These are phyloP conservation scores for Podospora conica DNA, from an alignment of 495 filamentous ascomycete species.

Conservation along the genomic window DNA sequence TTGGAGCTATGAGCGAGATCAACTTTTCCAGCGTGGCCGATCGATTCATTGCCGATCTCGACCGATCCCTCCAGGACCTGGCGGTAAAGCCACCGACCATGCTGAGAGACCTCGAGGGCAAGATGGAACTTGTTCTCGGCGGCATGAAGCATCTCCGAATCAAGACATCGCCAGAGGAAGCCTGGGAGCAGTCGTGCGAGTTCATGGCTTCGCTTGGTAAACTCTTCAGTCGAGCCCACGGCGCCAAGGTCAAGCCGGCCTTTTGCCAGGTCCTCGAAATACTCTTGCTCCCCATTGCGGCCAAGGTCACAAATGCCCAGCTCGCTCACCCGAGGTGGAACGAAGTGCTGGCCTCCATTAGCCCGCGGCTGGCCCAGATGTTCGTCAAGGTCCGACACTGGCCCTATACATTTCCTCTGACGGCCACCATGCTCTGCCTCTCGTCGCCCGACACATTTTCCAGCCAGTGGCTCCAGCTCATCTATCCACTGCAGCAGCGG, in stretches of 20 bases:
- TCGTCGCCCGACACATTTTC: conserved; percentile 78
- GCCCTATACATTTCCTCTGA: conserved; percentile 77
- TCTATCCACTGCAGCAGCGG: conserved; percentile 65
- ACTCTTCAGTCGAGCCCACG: conserved; percentile 77
- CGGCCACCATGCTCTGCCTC: conserved; percentile 77
- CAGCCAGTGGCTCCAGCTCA: conserved; percentile 75
- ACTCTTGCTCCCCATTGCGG: conserved; percentile 81
- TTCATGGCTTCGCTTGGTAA: conserved; percentile 76
- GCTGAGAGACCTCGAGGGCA: conserved; percentile 63
- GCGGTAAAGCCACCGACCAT: conserved; percentile 51
- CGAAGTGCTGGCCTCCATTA: conserved; percentile 70
- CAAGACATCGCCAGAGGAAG: conserved; percentile 60
- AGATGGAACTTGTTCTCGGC: conserved; percentile 74
- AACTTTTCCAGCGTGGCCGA: conserved; percentile 79
- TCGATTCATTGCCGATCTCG: conserved; percentile 74
- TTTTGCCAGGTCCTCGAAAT: conserved; percentile 89
- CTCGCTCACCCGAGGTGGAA: conserved; percentile 76
- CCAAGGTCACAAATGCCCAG: conserved; percentile 62
- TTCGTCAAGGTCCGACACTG: conserved; percentile 88
- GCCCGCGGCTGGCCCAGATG: conserved; percentile 70
- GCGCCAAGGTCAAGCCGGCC: conserved; percentile 80
- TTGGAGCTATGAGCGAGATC: conserved; percentile 91
- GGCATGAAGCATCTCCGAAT: conserved; percentile 87
- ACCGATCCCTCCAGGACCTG: conserved; percentile 66
- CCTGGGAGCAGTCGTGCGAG: conserved; percentile 81